These are phyloP conservation scores for Geotrichum europaeum DNA, from an alignment of 1,139 yeast species.

Conservation along the genomic window DNA sequence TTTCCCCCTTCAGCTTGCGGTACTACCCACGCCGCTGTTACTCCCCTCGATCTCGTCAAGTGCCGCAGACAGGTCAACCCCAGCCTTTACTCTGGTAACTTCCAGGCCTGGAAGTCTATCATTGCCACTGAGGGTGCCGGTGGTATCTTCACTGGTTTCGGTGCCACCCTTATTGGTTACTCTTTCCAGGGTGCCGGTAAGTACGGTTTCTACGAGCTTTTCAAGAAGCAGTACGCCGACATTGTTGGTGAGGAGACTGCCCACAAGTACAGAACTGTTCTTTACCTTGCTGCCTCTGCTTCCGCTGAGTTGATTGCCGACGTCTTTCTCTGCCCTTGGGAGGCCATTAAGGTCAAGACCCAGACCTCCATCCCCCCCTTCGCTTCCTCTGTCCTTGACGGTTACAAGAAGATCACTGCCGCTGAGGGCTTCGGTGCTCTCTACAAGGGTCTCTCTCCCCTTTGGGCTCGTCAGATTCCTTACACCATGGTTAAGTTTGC, in stretches of 20 bases:
- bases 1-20: conserved; percentile 62
- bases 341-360: conserved; percentile 86
- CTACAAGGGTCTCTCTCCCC: conserved; percentile 81
- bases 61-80: conserved; percentile 87
- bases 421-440: conserved; percentile 62
- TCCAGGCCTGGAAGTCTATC: conserved; percentile 74
- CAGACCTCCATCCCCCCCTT: conserved; percentile 88
- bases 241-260: conserved; percentile 61
- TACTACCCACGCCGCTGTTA: conserved; percentile 87
- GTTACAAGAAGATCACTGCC: conserved; percentile 59
- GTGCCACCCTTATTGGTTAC: conserved; percentile 88
- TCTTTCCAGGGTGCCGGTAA: conserved; percentile 95
- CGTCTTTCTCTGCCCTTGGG: conserved; percentile 82
- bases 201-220: conserved; percentile 87
- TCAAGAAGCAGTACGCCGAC: conserved; percentile 71
- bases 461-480: conserved; percentile 94
- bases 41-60: conserved; percentile 89
- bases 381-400: conserved; percentile 57
- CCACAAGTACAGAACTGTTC: conserved; percentile 59
- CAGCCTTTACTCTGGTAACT: conserved; percentile 60
- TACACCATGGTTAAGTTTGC: conserved; percentile 97
- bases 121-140: conserved; percentile 63
- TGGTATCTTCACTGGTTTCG: conserved; percentile 77
- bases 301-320: conserved; percentile 92
- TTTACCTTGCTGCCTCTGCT: conserved; percentile 80